Base-by-base conservation (phyloP, 192 early-diverging fungal species). In the Coemansia sp. region DNA sequence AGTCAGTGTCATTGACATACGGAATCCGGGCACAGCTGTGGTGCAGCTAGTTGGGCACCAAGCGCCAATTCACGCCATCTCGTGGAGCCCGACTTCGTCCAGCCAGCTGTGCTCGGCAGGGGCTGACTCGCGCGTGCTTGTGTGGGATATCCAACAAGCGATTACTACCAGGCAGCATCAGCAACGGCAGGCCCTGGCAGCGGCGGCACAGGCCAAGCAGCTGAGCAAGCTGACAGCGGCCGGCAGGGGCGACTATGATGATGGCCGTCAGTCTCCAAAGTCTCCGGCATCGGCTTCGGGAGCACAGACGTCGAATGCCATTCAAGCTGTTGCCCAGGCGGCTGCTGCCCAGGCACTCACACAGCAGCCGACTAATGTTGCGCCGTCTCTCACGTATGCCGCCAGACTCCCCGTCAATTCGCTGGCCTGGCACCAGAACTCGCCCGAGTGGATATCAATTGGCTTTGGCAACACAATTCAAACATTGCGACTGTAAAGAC, bases 1-100 rank as follows among this genome's bases (percentile, higher is more conserved):
- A n/a, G 91, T 98, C 9, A 88, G 90, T 34, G 87, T 99, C 57
- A 70, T 99, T 39, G 97, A 99, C 80, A 86, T 95, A 34, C 90
- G 97, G 35, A 89, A 88, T 14, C 97, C 97, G 7, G 92, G 93
- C 10, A 82, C 91, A 1, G 91, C 96, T 2, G 86, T 99, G 5
- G 77, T 86, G 16, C 91, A 98, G 69, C 83, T 99, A 33, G 77
- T 78, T 18, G 90, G 89, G 16, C 97, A 97, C 71, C 84, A 79
- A 11, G 87, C 83, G 1, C 76, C 85, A 13, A 88, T 99, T 31
- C 93, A 95, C 59, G 89, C 91, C 18, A 82, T 97, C 23, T 84
- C 85, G 13, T 99, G 97, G 97, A 88, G 91, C 43, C 95, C 97
- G 3, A 82, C 90, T 60, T 86, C 90, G 34, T 71, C 85, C 35